Percentiles rank a stretch among this genome's conserved stretches.
Conservation (phyloP, 73 alveolate genomes). For the Paramecium sonneborni region DNA sequence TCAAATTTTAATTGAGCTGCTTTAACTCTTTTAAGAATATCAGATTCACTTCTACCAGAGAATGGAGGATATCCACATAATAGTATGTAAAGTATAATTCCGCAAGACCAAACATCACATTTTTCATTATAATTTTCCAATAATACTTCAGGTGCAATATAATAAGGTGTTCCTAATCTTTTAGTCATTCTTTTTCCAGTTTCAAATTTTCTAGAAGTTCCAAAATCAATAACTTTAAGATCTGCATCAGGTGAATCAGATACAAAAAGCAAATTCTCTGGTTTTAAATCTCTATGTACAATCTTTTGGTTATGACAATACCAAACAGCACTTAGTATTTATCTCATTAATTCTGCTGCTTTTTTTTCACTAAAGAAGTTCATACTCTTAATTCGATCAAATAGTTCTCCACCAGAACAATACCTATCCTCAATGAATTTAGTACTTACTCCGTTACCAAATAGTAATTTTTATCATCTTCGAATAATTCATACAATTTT, state of each 20-base stretch:
- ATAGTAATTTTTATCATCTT: conserved; percentile 78
- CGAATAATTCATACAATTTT: conserved; percentile 85
- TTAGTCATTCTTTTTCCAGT: conserved; percentile 78
- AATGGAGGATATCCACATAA: conserved; percentile 76
- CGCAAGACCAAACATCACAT: conserved; percentile 74
- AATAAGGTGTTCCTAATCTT: conserved; percentile 87
- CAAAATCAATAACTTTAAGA: conserved; percentile 93
- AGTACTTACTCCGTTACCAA: conserved; percentile 79
- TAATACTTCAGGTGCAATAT: conserved; percentile 73
- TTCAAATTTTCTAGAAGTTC: conserved; percentile 76
- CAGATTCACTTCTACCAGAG: conserved; percentile 60
- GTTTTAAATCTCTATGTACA: conserved; percentile 95
- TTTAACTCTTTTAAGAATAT: conserved; percentile 63
- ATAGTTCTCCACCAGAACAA: conserved; percentile 92
- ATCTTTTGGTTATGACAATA: conserved; percentile 90
- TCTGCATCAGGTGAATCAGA: conserved; percentile 70
- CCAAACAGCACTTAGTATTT: conserved; percentile 82
- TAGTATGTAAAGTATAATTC: conserved; percentile 66
- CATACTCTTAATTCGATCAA: conserved; percentile 75
- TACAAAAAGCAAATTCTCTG: conserved; percentile 90
- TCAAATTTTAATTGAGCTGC: conserved; percentile 52
- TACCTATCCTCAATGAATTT: conserved; percentile 27
- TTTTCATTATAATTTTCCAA: conserved; percentile 66
- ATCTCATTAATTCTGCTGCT: conserved; percentile 86
- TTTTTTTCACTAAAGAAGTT: conserved; percentile 81